phyloP scores from a whole-genome alignment of 176 grass and related monocot species.

The Oryza punctata region DNA sequence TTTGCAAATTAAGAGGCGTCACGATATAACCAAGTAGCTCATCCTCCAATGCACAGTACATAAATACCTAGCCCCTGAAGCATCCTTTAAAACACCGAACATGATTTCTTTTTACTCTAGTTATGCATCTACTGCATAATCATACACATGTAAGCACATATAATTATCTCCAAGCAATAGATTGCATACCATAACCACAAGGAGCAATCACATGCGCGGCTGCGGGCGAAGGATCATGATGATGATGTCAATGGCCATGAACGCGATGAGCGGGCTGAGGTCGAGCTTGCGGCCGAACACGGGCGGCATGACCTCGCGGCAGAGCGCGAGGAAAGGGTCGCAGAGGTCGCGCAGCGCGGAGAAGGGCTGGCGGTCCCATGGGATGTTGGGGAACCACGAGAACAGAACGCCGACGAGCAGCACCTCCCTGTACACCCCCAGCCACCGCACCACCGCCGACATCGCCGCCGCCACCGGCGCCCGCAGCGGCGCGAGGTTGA shows the following conservation, averaged over 20 bases:
- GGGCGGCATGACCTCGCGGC: conserved; percentile 84
- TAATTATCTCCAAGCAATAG: background rate
- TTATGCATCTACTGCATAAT: background rate
- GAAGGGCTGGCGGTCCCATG: conserved; percentile 92
- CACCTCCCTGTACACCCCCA: conserved; percentile 89
- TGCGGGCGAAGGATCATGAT: conserved; percentile 84
- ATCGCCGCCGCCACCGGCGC: conserved; percentile 74
- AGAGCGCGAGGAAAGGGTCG: conserved; percentile 90
- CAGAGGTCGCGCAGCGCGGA: conserved; percentile 85
- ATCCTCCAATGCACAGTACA: background rate
- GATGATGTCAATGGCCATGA: conserved; percentile 79
- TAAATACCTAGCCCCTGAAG: background rate
- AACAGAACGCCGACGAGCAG: conserved; percentile 82
- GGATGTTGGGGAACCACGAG: conserved; percentile 97
- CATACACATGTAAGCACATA: background rate
- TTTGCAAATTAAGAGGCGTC: background rate
- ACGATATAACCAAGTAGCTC: background rate
- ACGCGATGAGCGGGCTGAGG: conserved; percentile 88
- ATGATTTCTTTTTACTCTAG: background rate
- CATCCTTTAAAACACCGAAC: background rate
- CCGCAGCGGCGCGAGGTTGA: conserved; percentile 66
- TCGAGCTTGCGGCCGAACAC: conserved; percentile 87
- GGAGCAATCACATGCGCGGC: conserved; percentile 66
- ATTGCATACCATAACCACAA: background rate
- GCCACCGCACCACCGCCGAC: conserved; percentile 78